Evolutionary conservation across 192 early-diverging fungal genomes (phyloP).

Genomic region (Backusella psychrophila): DNA sequence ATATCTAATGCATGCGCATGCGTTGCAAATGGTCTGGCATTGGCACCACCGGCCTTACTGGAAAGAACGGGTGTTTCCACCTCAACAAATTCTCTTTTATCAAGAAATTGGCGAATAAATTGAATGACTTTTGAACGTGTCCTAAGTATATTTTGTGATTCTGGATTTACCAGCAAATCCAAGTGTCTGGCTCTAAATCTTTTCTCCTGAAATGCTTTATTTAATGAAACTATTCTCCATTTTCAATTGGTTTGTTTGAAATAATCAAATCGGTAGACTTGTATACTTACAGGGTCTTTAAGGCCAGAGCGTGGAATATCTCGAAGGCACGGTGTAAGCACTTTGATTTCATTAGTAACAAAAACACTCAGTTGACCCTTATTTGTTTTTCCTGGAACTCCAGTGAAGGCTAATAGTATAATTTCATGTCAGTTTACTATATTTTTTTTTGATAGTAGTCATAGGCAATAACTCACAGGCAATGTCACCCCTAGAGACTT

Average conservation of each 20-base stretch:
- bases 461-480: constrained; percentile 39
- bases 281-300: constrained; percentile 48
- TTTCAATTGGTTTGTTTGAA: neutral
- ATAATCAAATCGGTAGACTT: neutral
- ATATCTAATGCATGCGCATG: constrained; percentile 61
- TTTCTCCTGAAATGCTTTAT: constrained; percentile 41
- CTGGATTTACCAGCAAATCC: constrained; percentile 72
- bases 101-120: constrained; percentile 64
- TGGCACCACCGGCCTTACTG: constrained; percentile 73
- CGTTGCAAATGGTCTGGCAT: constrained; percentile 77
- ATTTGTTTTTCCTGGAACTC: constrained; percentile 67
- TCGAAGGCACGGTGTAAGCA: constrained; percentile 71
- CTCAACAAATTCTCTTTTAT: constrained; percentile 68
- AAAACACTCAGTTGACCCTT: constrained; percentile 69
- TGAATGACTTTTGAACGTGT: constrained; percentile 61
- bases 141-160: constrained; percentile 45
- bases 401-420: constrained; percentile 39
- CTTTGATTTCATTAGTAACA: constrained; percentile 43
- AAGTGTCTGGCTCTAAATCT: constrained; percentile 71
- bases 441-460: neutral
- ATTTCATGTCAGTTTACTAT: neutral
- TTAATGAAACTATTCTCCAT: neutral
- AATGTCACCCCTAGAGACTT: constrained; percentile 63
- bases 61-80: constrained; percentile 85
- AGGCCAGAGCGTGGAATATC: constrained; percentile 63